Evolutionary conservation across 371 early-diverging fungal genomes (phyloP).

Genomic region (Actinomucor elegans): DNA sequence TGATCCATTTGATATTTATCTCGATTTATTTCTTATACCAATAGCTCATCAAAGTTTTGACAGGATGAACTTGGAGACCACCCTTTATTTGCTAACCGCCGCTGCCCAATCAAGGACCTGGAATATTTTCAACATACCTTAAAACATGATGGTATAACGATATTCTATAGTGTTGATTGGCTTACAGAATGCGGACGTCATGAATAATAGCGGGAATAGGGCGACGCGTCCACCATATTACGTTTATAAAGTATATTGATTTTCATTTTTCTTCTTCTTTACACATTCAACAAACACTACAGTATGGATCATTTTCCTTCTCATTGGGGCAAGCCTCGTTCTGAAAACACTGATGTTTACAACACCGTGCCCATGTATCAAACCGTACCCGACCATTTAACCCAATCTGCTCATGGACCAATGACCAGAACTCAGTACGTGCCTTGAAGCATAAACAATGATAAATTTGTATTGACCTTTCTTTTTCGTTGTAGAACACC

Average conservation of each 20-base stretch:
- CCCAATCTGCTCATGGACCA: conserved; percentile 51
- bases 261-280: neutral
- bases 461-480: neutral
- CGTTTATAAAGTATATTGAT: neutral
- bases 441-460: neutral
- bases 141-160: too few relatives aligned
- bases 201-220: conserved; percentile 1
- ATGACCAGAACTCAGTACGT: conserved; percentile 65
- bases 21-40: too few relatives aligned
- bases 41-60: too few relatives aligned
- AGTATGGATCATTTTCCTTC: conserved; percentile 80
- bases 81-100: too few relatives aligned
- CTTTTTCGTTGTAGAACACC: conserved; percentile 64
- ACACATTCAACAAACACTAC: neutral
- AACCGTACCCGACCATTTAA: conserved; percentile 37
- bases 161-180: too few relatives aligned
- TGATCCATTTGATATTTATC: too few relatives aligned
- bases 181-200: neutral
- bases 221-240: conserved; percentile 3
- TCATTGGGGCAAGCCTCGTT: conserved; percentile 81
- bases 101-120: too few relatives aligned
- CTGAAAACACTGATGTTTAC: conserved; percentile 58
- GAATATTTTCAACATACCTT: too few relatives aligned
- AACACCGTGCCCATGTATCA: conserved; percentile 61
- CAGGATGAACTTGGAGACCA: too few relatives aligned